Percentiles rank a stretch among this genome's conserved stretches.
Evolutionary conservation across 139 green algal genomes (phyloP).

Genomic region (Limnomonas spitsbergensis): DNA sequence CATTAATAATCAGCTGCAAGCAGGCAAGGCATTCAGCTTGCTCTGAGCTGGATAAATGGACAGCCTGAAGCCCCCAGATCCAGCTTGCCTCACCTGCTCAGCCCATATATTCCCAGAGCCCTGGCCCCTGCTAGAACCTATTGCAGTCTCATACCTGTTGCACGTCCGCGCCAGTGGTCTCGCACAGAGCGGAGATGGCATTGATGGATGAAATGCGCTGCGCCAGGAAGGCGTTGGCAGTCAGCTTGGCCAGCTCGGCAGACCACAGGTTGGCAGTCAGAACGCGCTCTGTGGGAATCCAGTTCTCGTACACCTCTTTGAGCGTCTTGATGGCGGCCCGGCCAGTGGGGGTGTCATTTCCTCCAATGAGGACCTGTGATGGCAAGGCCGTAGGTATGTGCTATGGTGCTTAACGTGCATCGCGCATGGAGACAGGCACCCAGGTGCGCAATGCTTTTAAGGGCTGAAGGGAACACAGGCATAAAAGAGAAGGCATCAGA

Average conservation of each 20-base stretch:
- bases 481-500: no score
- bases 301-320: constrained; percentile 86
- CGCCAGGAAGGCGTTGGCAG: no score
- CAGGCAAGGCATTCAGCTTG: no score
- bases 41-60: no score
- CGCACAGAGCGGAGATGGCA: constrained; percentile 95
- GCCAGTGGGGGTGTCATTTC: constrained; percentile 76
- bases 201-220: constrained; percentile 99
- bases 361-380: constrained; percentile 82
- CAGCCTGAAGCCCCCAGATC: no score
- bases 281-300: constrained; percentile 84
- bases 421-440: background rate
- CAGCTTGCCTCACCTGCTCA: no score
- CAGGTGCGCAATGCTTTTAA: background rate
- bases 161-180: constrained; percentile 93
- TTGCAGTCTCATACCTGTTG: constrained; percentile 76
- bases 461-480: no score
- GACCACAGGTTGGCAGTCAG: constrained; percentile 94
- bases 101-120: no score
- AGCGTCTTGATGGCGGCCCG: constrained; percentile 69
- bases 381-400: background rate
- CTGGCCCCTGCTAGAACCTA: no score
- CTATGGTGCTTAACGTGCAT: background rate
- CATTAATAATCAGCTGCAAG: no score
- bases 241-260: no score